Evolutionary conservation across 371 early-diverging fungal genomes (phyloP).

Genomic region (Scutellospora calospora): DNA sequence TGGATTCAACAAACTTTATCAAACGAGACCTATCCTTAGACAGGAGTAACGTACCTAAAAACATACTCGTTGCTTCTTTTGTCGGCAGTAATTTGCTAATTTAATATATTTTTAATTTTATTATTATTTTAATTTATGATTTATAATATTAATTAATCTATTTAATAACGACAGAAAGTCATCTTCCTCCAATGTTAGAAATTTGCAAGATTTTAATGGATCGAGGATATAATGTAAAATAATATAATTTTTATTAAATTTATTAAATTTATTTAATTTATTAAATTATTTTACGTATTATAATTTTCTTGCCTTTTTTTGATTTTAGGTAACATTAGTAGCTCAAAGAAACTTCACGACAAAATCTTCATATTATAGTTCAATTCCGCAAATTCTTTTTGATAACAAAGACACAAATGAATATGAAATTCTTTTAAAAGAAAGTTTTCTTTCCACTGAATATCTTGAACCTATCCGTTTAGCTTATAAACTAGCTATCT

Average conservation of each 20-base stretch:
- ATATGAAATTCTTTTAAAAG: background rate
- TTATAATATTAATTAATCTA: no score
- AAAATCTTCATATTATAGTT: background rate
- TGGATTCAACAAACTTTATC: no score
- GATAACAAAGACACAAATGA: background rate
- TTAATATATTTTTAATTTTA: no score
- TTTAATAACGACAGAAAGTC: background rate
- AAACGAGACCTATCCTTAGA: no score
- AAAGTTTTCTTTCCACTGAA: background rate
- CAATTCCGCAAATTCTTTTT: background rate
- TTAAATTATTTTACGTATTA: background rate
- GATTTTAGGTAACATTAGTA: constrained; percentile 7
- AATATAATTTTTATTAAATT: background rate
- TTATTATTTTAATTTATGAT: no score
- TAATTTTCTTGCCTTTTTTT: no score
- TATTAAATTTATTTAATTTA: background rate
- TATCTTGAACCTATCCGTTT: background rate
- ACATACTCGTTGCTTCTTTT: no score
- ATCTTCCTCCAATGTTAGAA: constrained; percentile 18
- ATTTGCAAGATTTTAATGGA: background rate
- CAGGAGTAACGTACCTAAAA: no score
- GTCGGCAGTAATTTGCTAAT: no score
- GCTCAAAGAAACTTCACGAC: background rate
- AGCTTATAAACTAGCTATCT: background rate
- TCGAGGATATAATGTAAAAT: constrained; percentile 27